Evolutionary conservation across 768 basidiomycete species (phyloP), one percentile per base, ranked within the genome.

Genomic region (Trametes meyenii): DNA sequence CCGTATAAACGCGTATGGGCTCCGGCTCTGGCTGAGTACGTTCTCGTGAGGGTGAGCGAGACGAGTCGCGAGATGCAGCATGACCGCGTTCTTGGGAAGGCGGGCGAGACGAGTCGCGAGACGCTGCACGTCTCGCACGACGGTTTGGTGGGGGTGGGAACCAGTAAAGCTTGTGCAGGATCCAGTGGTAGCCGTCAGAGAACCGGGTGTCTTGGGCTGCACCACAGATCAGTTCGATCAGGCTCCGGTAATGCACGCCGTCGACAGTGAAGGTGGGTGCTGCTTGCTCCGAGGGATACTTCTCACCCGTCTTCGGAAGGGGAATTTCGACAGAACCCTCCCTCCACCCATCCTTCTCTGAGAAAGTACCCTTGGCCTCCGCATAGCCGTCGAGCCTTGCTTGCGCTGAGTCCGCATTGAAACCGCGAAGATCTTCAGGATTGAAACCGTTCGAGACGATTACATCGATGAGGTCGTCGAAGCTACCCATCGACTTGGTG

Each of bases 261-360:
- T 58, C 50, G 1, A 80, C 66, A 5, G 64, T 45, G 49, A 76
- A 71, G 0, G 58, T 60, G 0, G 73, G 75, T 5, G 74, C 74
- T 16, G 63, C 58, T 0, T 14, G 64, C 48, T 76, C 73, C 0
- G 68, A 64, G 11, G 3, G 5, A 33, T 29, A 24, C 26, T 40
- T 57, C 1, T 6, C 0, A 14, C 52, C 35, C 12, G 66, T 55
- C 33, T 61, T 67, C 60, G 75, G 19, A 66, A 70, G 13, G 38
- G 59, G 40, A 66, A 71, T 53, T 50, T 69, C n/a, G 71, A 71
- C 5, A 6, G 48, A 24, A 0, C 29, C 21, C 21, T 61, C 40
- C 0, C 3, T 21, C 69, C 69, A 70, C 0, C 67, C 67, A 21
- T 65, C 58, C 17, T 64, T 29, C 23, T 14, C 63, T 64, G 51